phyloP scores from a whole-genome alignment of 257 asterid species.

The Ilex aquifolium region DNA sequence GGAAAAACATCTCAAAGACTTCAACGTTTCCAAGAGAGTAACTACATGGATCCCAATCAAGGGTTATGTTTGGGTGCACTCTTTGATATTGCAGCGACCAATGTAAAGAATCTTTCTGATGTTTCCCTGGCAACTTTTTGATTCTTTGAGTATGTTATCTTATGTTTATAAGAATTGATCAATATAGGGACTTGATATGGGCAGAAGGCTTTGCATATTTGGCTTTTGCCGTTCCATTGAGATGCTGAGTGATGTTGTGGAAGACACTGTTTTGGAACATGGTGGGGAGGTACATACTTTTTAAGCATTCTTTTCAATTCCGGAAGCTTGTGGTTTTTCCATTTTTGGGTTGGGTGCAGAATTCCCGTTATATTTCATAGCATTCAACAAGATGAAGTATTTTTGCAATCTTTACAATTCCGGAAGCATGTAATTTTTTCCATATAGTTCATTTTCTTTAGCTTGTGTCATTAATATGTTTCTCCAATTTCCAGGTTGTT shows the following conservation, averaged over 20 bases:
- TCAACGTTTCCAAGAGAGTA: slow-evolving; percentile 73
- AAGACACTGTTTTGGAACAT: slow-evolving; percentile 92
- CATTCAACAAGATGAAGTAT: too few relatives aligned
- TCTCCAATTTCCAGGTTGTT: slow-evolving; percentile 53
- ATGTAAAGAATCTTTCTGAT: slow-evolving; percentile 37
- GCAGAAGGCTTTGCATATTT: slow-evolving; percentile 85
- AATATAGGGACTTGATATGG: slow-evolving; percentile 72
- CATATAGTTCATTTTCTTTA: too few relatives aligned
- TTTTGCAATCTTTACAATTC: too few relatives aligned
- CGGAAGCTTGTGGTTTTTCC: too few relatives aligned
- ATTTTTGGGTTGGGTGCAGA: too few relatives aligned
- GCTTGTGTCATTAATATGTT: background rate
- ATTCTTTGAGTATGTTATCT: background rate
- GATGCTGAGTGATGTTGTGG: slow-evolving; percentile 98
- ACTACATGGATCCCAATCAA: slow-evolving; percentile 93
- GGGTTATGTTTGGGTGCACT: slow-evolving; percentile 92
- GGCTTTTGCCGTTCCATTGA: slow-evolving; percentile 97
- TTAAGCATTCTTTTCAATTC: too few relatives aligned
- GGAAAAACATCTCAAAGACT: slow-evolving; percentile 47
- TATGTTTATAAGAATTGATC: slow-evolving; percentile 12
- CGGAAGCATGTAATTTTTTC: too few relatives aligned
- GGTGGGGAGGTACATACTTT: slow-evolving; percentile 86
- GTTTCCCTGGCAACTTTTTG: slow-evolving; percentile 6
- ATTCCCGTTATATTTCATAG: too few relatives aligned
- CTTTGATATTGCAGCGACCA: slow-evolving; percentile 95